Base-by-base conservation (phyloP, 2,329 filamentous ascomycete genomes). In the Hymenoscyphus scutula region DNA sequence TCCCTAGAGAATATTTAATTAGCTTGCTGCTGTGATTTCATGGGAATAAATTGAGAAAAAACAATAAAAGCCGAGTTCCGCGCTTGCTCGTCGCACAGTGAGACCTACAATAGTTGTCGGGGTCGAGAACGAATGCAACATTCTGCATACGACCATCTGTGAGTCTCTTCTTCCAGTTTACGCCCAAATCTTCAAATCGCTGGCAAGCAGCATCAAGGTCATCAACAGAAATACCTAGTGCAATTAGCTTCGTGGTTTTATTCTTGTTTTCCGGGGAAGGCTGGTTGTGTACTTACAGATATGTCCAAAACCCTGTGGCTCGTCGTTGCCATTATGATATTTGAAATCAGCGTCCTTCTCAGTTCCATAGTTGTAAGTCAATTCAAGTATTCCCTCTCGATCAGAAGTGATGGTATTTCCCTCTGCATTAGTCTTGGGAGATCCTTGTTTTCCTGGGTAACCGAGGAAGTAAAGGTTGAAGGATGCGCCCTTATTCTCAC, bases 381-480 rank as follows among this genome's bases (percentile, higher is more conserved):
- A 78, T 78, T 98, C 94, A 5, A 98, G 82, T 41, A 98, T 76
- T 0, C 94, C 95, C 76, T 98, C 94, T 66, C 87, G 85, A 60
- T 86, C 81, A 7, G 87, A 84, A 11, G 85, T 82, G 7, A 83
- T 80, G 63, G 84, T 88, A 53, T 82, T 79, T 34, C 79, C 80
- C 61, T 84, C 82, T 30, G 82, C 79, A 30, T 81, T 81, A 45
- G 81, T 78, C 53, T 82, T 79, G 7, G 84, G 77, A 51, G 80
- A 74, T 7, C 81, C 82, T 73, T 86, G 81, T 56, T 79, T 76
- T 32, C 80, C 83, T 1, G 84, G 82, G 72, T 97, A 99, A 23
- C 88, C 92, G 48, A 98, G 81, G 81, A 98, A 98, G 78, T 97
- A 98, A 27, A 97, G 81, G 71, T 92, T 96, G 80, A 97, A 98